Base-by-base conservation (phyloP, 2,329 filamentous ascomycete species). In the Pseudogymnoascus sp. region DNA sequence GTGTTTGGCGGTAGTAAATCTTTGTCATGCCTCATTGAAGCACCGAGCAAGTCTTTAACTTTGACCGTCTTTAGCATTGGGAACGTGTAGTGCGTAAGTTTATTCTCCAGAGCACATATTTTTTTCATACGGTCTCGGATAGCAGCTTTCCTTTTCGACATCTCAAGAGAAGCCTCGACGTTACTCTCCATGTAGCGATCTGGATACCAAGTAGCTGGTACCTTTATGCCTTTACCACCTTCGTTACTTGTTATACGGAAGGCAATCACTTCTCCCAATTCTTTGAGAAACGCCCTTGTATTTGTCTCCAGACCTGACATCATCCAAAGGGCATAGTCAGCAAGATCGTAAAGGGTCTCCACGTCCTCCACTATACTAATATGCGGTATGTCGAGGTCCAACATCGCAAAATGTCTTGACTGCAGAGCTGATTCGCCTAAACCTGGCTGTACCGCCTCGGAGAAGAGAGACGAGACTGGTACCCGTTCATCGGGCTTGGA, bases 151-250 rank as follows among this genome's bases (percentile, higher is more conserved):
- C 67, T 61, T 33, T 67, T 43, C 14, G 72, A 69, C 72, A 83
- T 81, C 6, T 76, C 74, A 7, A 77, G 65, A 12, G 81, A 79
- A 61, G 80, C 77, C 9, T 79, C 73, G 62, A 77, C 79, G 12
- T 78, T 76, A 9, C 68, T 71, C 58, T 75, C 72, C 60, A 82
- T 70, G 63, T 84, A 85, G n/a, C 77, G 78, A 69, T 85, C 82
- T 0, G 81, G 78, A 66, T 83, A 84, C 65, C 83, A 78, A 11
- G 79, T 72, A 43, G 74, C 71, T 5, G 83, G 83, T 35, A 85
- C 78, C 3, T 83, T 79, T 43, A 83, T 74, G 2, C 75, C 75
- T 49, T 77, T 76, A 6, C 72, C 69, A 4, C 78, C 73, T 3
- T 76, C 72, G 2, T 75, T 75, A 14, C 74, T 73, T 16, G 68